Conservation (phyloP, 495 filamentous ascomycete genomes). For the Neurospora sp. region DNA sequence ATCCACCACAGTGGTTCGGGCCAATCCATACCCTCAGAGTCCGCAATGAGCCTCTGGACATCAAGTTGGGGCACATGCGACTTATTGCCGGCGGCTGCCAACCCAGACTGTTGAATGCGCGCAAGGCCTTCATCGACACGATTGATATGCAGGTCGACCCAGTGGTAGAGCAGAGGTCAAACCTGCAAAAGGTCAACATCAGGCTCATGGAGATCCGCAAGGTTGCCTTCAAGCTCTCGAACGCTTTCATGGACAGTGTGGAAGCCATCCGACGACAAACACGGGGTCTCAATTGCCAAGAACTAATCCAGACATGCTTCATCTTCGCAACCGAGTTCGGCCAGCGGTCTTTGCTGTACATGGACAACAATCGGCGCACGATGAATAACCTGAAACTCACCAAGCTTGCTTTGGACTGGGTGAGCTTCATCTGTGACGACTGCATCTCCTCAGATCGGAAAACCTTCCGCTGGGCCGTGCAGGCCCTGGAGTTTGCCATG, state of each 20-base stretch:
- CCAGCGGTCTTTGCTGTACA: constrained; percentile 81
- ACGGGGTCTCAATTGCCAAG: constrained; percentile 75
- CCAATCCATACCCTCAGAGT: constrained; percentile 56
- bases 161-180: constrained; percentile 84
- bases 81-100: constrained; percentile 85
- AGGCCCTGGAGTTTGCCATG: constrained; percentile 94
- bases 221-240: constrained; percentile 92
- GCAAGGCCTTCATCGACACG: constrained; percentile 61
- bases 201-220: constrained; percentile 93
- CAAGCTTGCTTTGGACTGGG: constrained; percentile 88
- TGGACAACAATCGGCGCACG: constrained; percentile 84
- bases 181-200: constrained; percentile 81
- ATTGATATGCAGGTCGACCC: constrained; percentile 77
- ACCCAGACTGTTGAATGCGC: constrained; percentile 64
- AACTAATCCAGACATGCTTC: constrained; percentile 97
- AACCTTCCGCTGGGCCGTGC: constrained; percentile 94
- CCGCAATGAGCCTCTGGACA: constrained; percentile 68
- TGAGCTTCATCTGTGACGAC: constrained; percentile 95
- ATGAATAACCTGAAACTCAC: constrained; percentile 97
- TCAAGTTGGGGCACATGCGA: constrained; percentile 78
- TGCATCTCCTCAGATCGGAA: constrained; percentile 90
- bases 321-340: constrained; percentile 97
- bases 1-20: constrained; percentile 72
- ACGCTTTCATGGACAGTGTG: constrained; percentile 98
- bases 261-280: constrained; percentile 83